phyloP scores from a whole-genome alignment of 352 stramenopile species.

The Phytophthora fragariae region DNA sequence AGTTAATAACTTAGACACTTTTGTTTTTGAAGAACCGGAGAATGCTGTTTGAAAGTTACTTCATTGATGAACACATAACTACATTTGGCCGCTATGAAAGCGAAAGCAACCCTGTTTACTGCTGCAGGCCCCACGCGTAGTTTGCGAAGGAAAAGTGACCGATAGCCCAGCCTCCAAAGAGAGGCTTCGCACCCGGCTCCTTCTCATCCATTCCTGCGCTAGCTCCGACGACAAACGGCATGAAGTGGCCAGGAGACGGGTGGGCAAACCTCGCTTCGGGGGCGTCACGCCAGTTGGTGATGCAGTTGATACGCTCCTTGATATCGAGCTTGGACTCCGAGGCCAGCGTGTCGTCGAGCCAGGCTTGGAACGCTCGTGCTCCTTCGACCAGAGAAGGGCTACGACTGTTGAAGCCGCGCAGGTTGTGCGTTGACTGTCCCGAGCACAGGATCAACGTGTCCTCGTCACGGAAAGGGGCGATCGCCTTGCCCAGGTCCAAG shows the following conservation, averaged over 20 bases:
- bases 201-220: slow-evolving; percentile 32
- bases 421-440: slow-evolving; percentile 44
- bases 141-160: slow-evolving; percentile 34
- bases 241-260: slow-evolving; percentile 29
- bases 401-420: slow-evolving; percentile 14
- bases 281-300: slow-evolving; percentile 23
- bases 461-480: slow-evolving; percentile 55
- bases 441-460: slow-evolving; percentile 75
- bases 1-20: not conserved
- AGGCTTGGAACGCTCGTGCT: slow-evolving; percentile 40
- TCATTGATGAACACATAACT: not conserved
- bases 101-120: not conserved
- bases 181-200: slow-evolving; percentile 9
- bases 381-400: slow-evolving; percentile 27
- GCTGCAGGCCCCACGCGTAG: slow-evolving; percentile 27
- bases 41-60: not conserved
- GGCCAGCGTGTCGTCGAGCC: slow-evolving; percentile 36
- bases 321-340: slow-evolving; percentile 29
- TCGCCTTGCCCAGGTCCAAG: slow-evolving; percentile 56
- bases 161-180: slow-evolving; percentile 29
- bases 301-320: slow-evolving; percentile 14
- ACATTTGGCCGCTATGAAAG: not conserved
- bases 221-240: slow-evolving; percentile 26
- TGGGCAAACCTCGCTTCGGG: slow-evolving; percentile 21
- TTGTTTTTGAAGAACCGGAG: not conserved